A percentile compares a stretch with the other conserved stretches of the same genome.
Conservation (phyloP, 2,329 filamentous ascomycete genomes). For the Hymenoscyphus scutula region DNA sequence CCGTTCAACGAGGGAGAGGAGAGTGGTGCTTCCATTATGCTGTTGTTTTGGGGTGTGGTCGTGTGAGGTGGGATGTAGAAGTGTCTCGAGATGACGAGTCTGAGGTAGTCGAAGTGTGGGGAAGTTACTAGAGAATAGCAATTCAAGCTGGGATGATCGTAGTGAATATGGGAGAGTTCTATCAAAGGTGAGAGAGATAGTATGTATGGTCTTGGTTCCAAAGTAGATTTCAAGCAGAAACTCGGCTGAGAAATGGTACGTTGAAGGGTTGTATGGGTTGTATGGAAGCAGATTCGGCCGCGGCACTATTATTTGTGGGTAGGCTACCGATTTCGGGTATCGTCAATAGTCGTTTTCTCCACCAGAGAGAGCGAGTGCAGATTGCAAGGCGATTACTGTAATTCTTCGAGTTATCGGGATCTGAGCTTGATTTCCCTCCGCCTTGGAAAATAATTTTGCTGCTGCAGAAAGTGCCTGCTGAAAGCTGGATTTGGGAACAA, state of each 20-base stretch:
- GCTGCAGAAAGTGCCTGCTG: conserved; percentile 1
- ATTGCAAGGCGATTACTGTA: neutral
- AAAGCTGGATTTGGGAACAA: neutral
- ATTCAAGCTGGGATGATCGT: neutral
- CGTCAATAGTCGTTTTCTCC: conserved; percentile 1
- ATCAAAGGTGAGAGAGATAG: neutral
- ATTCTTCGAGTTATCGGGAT: neutral
- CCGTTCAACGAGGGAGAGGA: conserved; percentile 32
- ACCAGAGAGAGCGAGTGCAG: neutral
- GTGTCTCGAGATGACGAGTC: neutral
- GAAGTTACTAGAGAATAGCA: neutral
- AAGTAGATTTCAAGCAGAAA: conserved; percentile 4
- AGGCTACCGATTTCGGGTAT: conserved; percentile 3
- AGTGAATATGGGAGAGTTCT: neutral
- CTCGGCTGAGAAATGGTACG: neutral
- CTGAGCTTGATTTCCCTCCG: neutral
- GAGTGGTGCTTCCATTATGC: conserved; percentile 44
- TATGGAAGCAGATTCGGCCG: conserved; percentile 2
- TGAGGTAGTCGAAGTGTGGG: neutral
- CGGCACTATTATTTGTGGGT: conserved; percentile 5
- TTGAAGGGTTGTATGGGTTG: conserved; percentile 4
- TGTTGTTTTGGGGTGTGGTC: neutral
- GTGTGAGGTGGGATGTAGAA: neutral
- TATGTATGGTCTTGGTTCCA: neutral
- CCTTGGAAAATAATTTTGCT: neutral